Conservation (phyloP, 306 rosid species). For the Sphenostylis stenocarpa region DNA sequence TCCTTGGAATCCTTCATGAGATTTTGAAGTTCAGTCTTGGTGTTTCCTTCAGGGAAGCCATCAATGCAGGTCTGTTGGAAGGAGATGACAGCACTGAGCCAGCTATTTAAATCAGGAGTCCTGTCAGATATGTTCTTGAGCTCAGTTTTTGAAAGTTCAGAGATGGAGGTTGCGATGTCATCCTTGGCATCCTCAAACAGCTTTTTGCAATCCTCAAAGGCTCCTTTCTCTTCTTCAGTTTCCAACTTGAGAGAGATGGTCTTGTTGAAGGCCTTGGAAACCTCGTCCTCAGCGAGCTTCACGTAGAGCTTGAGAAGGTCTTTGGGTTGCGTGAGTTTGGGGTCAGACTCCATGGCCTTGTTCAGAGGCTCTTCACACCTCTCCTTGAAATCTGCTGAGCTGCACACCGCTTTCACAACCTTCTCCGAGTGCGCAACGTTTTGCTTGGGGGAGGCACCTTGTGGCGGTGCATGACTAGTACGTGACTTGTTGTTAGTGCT, state of each 20-base stretch:
- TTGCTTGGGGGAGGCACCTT: background rate
- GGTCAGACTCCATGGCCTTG: slow-evolving; percentile 16
- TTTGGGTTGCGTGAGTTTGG: slow-evolving; percentile 40
- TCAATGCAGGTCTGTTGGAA: slow-evolving; percentile 75
- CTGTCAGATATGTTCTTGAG: slow-evolving; percentile 16
- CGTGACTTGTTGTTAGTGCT: background rate
- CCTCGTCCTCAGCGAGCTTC: slow-evolving; percentile 39
- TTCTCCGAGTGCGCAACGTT: background rate
- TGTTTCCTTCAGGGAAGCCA: slow-evolving; percentile 67
- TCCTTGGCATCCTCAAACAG: slow-evolving; percentile 53
- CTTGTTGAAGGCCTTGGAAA: slow-evolving; percentile 47
- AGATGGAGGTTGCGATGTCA: slow-evolving; percentile 45
- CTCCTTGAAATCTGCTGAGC: slow-evolving; percentile 47
- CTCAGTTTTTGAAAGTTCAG: background rate
- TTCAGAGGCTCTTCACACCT: slow-evolving; percentile 54
- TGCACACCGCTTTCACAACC: slow-evolving; percentile 50
- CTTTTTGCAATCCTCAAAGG: slow-evolving; percentile 69
- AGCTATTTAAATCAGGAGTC: slow-evolving; percentile 60
- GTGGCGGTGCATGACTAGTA: background rate
- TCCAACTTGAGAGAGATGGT: slow-evolving; percentile 25
- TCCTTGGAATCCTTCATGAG: slow-evolving; percentile 44
- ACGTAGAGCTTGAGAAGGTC: slow-evolving; percentile 58
- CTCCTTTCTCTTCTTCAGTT: slow-evolving; percentile 48
- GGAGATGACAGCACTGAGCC: slow-evolving; percentile 86
- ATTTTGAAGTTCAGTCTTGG: slow-evolving; percentile 44